A percentile compares a stretch with the other conserved stretches of the same genome.
Conservation (phyloP, 1,284 basidiomycete genomes). For the Heterobasidion occidentale region DNA sequence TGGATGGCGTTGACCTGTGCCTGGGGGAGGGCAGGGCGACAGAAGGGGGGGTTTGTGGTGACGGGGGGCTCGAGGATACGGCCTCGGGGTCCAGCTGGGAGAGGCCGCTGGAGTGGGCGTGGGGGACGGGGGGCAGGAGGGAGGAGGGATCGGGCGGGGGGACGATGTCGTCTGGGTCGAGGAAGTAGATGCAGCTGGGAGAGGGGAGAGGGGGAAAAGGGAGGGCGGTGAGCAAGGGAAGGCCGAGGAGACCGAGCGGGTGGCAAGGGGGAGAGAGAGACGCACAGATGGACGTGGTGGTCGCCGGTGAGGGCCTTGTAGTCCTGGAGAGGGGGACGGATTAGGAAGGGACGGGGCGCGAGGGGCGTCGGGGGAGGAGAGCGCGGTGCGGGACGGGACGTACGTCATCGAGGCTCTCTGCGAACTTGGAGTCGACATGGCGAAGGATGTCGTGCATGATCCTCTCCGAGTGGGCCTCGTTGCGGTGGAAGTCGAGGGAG, state of each 20-base stretch:
- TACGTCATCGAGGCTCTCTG: constrained; percentile 63
- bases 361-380: constrained; percentile 7
- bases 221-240: constrained; percentile 5
- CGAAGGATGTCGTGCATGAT: constrained; percentile 54
- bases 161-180: constrained; percentile 69
- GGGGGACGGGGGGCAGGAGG: constrained; percentile 52
- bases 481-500: constrained; percentile 53
- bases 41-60: constrained; percentile 58
- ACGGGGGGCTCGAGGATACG: constrained; percentile 75
- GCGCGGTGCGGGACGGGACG: constrained; percentile 23
- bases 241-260: constrained; percentile 4
- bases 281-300: constrained; percentile 75
- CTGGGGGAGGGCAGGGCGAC: constrained; percentile 55
- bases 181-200: constrained; percentile 69
- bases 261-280: constrained; percentile 18
- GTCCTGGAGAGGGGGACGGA: constrained; percentile 32
- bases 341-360: background rate
- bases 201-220: constrained; percentile 19
- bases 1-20: constrained; percentile 89
- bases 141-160: constrained; percentile 52
- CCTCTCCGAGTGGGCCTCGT: constrained; percentile 50
- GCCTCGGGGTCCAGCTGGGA: constrained; percentile 62
- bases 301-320: constrained; percentile 59
- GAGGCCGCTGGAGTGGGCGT: constrained; percentile 59
- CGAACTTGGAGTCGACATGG: constrained; percentile 58